A percentile compares a stretch with the other conserved stretches of the same genome.
Conservation (phyloP, 371 early-diverging fungal species). For the Rhizomucor miehei region DNA sequence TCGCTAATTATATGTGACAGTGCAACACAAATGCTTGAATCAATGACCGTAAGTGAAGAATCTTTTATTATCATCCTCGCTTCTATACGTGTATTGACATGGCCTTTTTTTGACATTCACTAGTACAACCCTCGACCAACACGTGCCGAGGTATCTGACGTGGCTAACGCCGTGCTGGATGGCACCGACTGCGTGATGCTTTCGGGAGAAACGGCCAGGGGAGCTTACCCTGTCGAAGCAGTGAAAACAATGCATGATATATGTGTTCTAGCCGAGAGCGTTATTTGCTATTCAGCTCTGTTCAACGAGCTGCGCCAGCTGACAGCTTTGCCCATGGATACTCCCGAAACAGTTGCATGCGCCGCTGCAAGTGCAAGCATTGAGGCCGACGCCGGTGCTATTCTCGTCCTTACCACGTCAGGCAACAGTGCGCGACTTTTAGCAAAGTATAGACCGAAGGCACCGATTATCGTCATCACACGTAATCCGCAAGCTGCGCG, state of each 20-base stretch:
- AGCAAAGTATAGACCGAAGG: constrained; percentile 92
- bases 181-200: constrained; percentile 99
- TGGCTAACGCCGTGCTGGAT: constrained; percentile 97
- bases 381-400: constrained; percentile 83
- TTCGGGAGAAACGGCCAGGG: constrained; percentile 98
- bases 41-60: constrained; percentile 76
- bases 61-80: background rate
- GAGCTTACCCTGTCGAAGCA: constrained; percentile 74
- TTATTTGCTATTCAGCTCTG: constrained; percentile 73
- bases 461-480: constrained; percentile 92
- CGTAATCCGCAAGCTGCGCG: constrained; percentile 84
- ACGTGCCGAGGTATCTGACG: constrained; percentile 98
- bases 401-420: constrained; percentile 80
- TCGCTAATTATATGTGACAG: constrained; percentile 9
- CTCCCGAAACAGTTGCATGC: constrained; percentile 92
- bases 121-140: constrained; percentile 93
- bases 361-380: constrained; percentile 90
- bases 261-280: constrained; percentile 73
- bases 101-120: background rate
- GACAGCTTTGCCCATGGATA: constrained; percentile 72
- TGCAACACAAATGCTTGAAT: constrained; percentile 99
- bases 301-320: constrained; percentile 81
- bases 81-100: background rate
- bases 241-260: constrained; percentile 79
- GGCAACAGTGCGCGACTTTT: constrained; percentile 89